A percentile compares a stretch with the other conserved stretches of the same genome.
Conservation (phyloP, 2,329 filamentous ascomycete species). For the Aurifilum marmelostoma region DNA sequence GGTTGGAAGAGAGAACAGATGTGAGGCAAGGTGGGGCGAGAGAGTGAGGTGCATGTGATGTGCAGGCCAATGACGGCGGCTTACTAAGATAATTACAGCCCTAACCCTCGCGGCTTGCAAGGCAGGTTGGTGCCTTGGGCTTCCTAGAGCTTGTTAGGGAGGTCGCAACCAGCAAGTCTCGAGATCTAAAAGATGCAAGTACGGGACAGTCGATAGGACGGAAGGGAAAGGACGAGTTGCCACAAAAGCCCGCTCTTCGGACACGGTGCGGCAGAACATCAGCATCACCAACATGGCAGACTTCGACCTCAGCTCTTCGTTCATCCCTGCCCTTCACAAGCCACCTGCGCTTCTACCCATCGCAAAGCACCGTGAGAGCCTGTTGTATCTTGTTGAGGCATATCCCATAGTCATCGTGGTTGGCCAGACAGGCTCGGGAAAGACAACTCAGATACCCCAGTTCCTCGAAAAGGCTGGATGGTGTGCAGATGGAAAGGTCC, state of each 20-base stretch:
- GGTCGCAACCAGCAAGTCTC: not conserved
- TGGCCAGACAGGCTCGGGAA: slow-evolving; percentile 92
- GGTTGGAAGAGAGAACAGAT: not conserved
- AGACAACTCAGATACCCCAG: slow-evolving; percentile 94
- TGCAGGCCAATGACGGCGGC: slow-evolving; percentile 2
- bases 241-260: no score
- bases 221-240: not conserved
- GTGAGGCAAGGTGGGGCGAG: slow-evolving; percentile 14
- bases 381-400: slow-evolving; percentile 86
- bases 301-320: slow-evolving; percentile 58
- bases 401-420: slow-evolving; percentile 85
- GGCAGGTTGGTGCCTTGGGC: not conserved
- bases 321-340: slow-evolving; percentile 85
- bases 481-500: slow-evolving; percentile 79
- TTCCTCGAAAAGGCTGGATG: slow-evolving; percentile 88
- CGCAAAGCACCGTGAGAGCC: slow-evolving; percentile 74
- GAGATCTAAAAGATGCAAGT: not conserved
- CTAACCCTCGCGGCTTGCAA: slow-evolving; percentile 9
- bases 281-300: slow-evolving; percentile 51
- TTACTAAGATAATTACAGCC: slow-evolving; percentile 26
- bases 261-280: not conserved
- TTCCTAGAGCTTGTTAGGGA: not conserved
- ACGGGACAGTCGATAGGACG: not conserved
- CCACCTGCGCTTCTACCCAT: slow-evolving; percentile 85
- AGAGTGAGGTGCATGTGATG: slow-evolving; percentile 25